These are phyloP conservation scores for Torulaspora gathmanii DNA, from an alignment of 805 yeast genomes.

Conservation along the genomic window DNA sequence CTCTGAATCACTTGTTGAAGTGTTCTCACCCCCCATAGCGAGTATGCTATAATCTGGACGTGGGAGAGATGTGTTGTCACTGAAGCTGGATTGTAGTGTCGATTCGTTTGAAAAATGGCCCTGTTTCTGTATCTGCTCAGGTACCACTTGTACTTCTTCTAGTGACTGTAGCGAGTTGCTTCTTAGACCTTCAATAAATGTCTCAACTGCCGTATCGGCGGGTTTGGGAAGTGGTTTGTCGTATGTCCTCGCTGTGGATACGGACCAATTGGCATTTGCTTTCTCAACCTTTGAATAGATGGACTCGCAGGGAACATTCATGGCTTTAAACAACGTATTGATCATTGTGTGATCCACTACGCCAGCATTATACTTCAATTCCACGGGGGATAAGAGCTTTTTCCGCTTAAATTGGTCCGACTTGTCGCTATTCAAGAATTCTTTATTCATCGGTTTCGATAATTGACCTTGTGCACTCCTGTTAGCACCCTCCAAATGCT, in stretches of 20 bases:
- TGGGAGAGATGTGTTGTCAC: constrained; percentile 6
- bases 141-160: constrained; percentile 1
- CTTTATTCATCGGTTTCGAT: neutral
- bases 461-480: neutral
- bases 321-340: constrained; percentile 7
- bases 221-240: constrained; percentile 26
- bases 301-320: constrained; percentile 11
- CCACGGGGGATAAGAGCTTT: constrained; percentile 24
- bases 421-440: neutral
- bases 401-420: constrained; percentile 13
- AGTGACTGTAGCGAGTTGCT: constrained; percentile 8
- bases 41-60: constrained; percentile 10
- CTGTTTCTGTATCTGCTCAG: constrained; percentile 1
- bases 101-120: constrained; percentile 5
- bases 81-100: constrained; percentile 1
- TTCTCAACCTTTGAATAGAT: constrained; percentile 15
- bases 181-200: constrained; percentile 13
- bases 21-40: neutral
- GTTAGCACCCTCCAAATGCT: constrained; percentile 4
- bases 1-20: constrained; percentile 2
- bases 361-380: constrained; percentile 14
- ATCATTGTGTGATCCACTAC: constrained; percentile 3
- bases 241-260: constrained; percentile 18
- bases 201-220: constrained; percentile 9
- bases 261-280: constrained; percentile 26